phyloP scores from a whole-genome alignment of 257 asterid genomes.

The Linaria vulgaris region DNA sequence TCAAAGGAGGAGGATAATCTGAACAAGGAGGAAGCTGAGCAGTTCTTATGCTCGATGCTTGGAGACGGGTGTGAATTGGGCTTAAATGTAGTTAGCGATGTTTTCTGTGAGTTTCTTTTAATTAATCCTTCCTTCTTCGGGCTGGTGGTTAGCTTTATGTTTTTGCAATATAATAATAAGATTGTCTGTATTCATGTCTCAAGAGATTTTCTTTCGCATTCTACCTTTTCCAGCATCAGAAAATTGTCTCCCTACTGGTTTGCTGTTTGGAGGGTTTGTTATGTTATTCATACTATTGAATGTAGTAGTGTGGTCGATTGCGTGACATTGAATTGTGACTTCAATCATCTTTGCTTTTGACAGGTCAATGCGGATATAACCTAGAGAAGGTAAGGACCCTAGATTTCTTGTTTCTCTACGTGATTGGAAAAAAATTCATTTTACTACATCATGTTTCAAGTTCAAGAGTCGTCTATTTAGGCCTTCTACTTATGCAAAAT shows the following conservation, averaged over 20 bases:
- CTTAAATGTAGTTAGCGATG: conserved; percentile 72
- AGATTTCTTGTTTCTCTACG: conserved; percentile 14
- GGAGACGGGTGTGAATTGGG: conserved; percentile 72
- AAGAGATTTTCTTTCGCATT: conserved; percentile 3
- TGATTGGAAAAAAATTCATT: conserved; percentile 13
- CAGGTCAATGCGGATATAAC: conserved; percentile 89
- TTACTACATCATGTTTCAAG: neutral
- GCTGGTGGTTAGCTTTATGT: neutral
- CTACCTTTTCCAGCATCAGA: neutral
- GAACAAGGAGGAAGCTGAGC: conserved; percentile 67
- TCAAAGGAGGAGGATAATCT: conserved; percentile 45
- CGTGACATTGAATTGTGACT: conserved; percentile 26
- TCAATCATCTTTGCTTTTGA: conserved; percentile 34
- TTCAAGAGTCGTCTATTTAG: neutral
- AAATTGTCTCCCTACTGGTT: neutral
- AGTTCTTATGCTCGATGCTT: conserved; percentile 77
- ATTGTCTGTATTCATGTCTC: neutral
- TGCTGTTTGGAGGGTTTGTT: no score
- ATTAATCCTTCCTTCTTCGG: conserved; percentile 12
- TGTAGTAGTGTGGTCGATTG: conserved; percentile 20
- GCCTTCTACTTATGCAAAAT: neutral
- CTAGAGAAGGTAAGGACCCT: conserved; percentile 61
- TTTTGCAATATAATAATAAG: neutral
- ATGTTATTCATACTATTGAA: no score
- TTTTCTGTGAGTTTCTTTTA: conserved; percentile 62